Percentiles rank a stretch among this genome's conserved stretches.
Conservation (phyloP, 2,329 filamentous ascomycete species). For the Alternaria postmessia region DNA sequence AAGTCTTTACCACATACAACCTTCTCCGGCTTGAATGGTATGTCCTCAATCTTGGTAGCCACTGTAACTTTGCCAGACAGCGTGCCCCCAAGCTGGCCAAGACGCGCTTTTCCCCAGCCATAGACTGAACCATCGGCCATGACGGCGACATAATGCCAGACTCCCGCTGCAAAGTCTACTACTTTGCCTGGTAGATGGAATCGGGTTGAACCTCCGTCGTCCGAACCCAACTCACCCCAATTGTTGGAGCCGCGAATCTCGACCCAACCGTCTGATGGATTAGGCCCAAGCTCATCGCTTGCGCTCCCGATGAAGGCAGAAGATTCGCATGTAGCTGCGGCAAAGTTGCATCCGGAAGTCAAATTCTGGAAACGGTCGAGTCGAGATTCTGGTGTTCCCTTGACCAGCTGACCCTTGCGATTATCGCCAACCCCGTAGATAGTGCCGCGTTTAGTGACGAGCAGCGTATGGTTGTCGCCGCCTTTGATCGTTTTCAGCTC, state of each 20-base stretch:
- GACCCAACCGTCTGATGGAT: constrained; percentile 4
- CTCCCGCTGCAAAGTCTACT: constrained; percentile 72
- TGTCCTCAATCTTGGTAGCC: constrained; percentile 43
- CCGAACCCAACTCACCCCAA: constrained; percentile 39
- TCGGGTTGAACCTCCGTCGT: background rate
- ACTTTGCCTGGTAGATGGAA: constrained; percentile 48
- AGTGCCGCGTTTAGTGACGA: constrained; percentile 67
- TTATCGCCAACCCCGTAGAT: constrained; percentile 74
- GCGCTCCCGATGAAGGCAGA: constrained; percentile 30
- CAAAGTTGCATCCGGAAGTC: background rate
- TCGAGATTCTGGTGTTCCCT: background rate
- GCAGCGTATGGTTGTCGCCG: constrained; percentile 87
- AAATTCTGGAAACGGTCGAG: constrained; percentile 16
- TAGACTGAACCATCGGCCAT: constrained; percentile 79
- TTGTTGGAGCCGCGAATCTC: constrained; percentile 26
- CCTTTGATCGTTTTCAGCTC: constrained; percentile 56
- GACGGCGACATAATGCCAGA: constrained; percentile 79
- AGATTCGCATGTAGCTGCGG: constrained; percentile 37
- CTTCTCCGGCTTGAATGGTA: constrained; percentile 68
- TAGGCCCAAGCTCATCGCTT: background rate
- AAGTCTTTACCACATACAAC: constrained; percentile 87
- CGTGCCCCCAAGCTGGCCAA: constrained; percentile 77
- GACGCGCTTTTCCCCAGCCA: constrained; percentile 88
- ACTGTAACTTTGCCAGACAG: constrained; percentile 52
- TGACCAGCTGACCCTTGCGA: constrained; percentile 56